These are phyloP conservation scores for Amauroascus niger DNA, from an alignment of 2,329 filamentous ascomycete species.

Conservation along the genomic window DNA sequence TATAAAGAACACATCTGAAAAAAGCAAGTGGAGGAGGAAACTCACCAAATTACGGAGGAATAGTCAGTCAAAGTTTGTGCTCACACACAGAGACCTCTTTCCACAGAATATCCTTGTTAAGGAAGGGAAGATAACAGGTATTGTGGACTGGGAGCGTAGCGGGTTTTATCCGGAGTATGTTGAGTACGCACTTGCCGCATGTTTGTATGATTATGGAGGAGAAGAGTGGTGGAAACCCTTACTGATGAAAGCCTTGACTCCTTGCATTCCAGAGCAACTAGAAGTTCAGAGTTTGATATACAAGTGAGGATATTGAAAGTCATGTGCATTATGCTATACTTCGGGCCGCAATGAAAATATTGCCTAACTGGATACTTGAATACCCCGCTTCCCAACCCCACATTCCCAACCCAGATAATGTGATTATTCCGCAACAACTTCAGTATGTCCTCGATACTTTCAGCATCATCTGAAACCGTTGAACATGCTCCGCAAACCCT, in stretches of 20 bases:
- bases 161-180: constrained; percentile 18
- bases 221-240: constrained; percentile 7
- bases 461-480: too few species aligned
- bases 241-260: constrained; percentile 2
- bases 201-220: neutral
- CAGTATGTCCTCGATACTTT: too few species aligned
- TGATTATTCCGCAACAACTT: too few species aligned
- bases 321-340: neutral
- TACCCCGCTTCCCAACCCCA: too few species aligned
- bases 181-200: too few species aligned
- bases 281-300: constrained; percentile 6
- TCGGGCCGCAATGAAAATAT: neutral
- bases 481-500: constrained; percentile 1
- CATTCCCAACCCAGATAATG: too few species aligned
- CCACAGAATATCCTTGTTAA: constrained; percentile 18
- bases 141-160: constrained; percentile 21
- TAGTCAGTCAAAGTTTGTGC: neutral
- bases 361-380: too few species aligned
- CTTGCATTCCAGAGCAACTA: constrained; percentile 5
- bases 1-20: neutral
- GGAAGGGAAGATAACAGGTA: constrained; percentile 17
- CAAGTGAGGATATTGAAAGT: constrained; percentile 6
- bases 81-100: constrained; percentile 19
- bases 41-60: neutral
- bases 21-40: neutral